Base-by-base conservation (phyloP, 345 rosid species). In the Eutrema heterophyllum region DNA sequence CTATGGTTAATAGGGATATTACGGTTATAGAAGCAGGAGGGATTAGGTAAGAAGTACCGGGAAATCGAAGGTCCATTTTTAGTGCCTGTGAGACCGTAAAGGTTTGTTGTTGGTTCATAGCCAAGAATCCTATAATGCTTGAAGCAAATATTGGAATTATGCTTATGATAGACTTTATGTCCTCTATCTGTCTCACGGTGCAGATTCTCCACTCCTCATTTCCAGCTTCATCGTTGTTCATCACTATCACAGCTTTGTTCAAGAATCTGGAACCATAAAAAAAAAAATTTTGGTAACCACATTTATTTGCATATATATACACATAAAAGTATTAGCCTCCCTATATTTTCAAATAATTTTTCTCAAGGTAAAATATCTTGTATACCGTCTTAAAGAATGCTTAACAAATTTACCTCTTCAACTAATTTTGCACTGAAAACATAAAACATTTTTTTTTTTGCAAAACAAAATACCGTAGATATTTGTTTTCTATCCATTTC, bases 21-120 rank as follows among this genome's bases (percentile, higher is more conserved):
- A 82, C 85, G 0, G 61, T 27, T 9, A 85, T 41, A 2, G 88
- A 85, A 29, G 84, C 81, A 9, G 88, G 73, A 2, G 89, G 89
- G 79, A 87, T 70, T 52, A 59, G 39, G 50, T 82, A 78, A 53
- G 67, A 67, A 38, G 82, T 75, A 13, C 80, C 81, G 4, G 48
- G 75, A 39, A 82, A 29, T 32, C 45, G 83, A 2, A 84, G 82
- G 68, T 85, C 83, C 82, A 81, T 79, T 27, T 79, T 74, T 40
- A 83, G 39, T 2, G 85, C 86, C 79, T 85, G 84, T 52, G 82
- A 70, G 38, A 85, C 72, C 13, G 75, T 71, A 65, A 83, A 74
- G 29, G 84, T 81, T 36, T 41, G 67, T 45, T 81, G 84, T 74
- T 80, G 75, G 11, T 79, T 85, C 58, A 82, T 74, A 41, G 89